A percentile compares a stretch with the other conserved stretches of the same genome.
Conservation (phyloP, 495 filamentous ascomycete genomes). For the Pyrenopolyporus hunteri region DNA sequence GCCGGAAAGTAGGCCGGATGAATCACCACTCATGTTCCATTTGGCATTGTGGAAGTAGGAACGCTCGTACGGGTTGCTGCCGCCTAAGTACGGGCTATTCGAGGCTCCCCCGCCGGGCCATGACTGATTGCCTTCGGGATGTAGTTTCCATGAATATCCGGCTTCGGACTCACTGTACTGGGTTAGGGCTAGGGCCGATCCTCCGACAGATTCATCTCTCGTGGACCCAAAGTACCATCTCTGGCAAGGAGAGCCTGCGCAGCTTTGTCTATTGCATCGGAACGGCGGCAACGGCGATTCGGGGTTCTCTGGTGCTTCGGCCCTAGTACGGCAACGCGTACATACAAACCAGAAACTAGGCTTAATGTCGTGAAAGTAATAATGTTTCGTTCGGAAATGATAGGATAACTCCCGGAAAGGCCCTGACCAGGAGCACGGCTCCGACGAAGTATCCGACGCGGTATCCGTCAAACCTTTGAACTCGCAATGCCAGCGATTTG, state of each 20-base stretch:
- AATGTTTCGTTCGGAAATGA: conserved; percentile 32
- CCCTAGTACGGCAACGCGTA: conserved; percentile 13
- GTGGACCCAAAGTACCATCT: conserved; percentile 34
- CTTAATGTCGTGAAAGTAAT: conserved; percentile 13
- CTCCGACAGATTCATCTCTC: conserved; percentile 13
- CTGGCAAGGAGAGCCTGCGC: conserved; percentile 7
- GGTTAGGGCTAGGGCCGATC: conserved; percentile 7
- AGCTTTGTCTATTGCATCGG: conserved; percentile 5
- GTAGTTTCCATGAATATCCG: conserved; percentile 16
- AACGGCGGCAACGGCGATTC: conserved; percentile 2
- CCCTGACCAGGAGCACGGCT: conserved; percentile 35
- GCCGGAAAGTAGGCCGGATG: not conserved
- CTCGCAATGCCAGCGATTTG: conserved; percentile 39
- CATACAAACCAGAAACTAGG: conserved; percentile 24
- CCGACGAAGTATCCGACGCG: conserved; percentile 21
- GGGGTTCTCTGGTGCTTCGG: not conserved
- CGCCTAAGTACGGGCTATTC: not conserved
- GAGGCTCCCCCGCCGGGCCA: conserved; percentile 14
- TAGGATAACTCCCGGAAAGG: conserved; percentile 12
- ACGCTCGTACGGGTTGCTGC: not conserved
- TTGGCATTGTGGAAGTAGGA: conserved; percentile 9
- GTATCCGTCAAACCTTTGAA: conserved; percentile 25
- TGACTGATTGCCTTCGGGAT: conserved; percentile 7
- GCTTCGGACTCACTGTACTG: conserved; percentile 29
- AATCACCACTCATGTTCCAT: conserved; percentile 21